Evolutionary conservation across 2,329 filamentous ascomycete genomes (phyloP).

Genomic region (Fusarium udum): DNA sequence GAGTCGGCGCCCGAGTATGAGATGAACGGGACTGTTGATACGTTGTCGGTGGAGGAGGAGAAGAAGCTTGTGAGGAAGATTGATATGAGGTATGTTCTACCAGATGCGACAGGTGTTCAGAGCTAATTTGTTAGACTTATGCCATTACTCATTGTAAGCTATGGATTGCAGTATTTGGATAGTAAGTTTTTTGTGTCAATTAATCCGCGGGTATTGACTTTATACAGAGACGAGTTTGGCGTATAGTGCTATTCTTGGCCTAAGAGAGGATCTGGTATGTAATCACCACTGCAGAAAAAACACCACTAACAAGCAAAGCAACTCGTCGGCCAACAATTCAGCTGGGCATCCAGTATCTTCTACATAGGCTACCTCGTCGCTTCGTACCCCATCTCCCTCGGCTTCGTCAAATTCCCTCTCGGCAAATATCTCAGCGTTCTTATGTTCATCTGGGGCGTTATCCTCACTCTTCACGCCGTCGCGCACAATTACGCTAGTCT

Average conservation of each 20-base stretch:
- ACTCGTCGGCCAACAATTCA: conserved; percentile 10
- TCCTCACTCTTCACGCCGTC: conserved; percentile 1
- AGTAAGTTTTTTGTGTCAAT: background rate
- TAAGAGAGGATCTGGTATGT: conserved; percentile 1
- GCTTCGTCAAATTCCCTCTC: conserved; percentile 18
- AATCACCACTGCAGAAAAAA: fast-evolving
- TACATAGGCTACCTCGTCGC: conserved; percentile 20
- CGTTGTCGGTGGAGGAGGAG: background rate
- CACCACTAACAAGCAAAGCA: background rate
- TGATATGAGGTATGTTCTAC: background rate
- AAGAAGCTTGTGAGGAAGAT: conserved; percentile 14
- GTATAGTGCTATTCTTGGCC: conserved; percentile 9
- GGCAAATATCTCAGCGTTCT: conserved; percentile 9
- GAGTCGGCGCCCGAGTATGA: background rate
- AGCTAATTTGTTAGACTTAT: background rate
- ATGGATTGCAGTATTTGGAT: conserved; percentile 10
- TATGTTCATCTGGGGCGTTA: conserved; percentile 11
- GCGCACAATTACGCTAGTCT: conserved; percentile 5
- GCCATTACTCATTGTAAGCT: conserved; percentile 12
- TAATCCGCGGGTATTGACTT: background rate
- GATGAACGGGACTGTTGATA: background rate
- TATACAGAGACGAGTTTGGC: conserved; percentile 5
- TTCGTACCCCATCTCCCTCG: conserved; percentile 10
- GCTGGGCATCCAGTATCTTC: conserved; percentile 12
- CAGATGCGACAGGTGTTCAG: too few relatives aligned